phyloP scores from a whole-genome alignment of 805 yeast species.

The Lipomyces sp. region DNA sequence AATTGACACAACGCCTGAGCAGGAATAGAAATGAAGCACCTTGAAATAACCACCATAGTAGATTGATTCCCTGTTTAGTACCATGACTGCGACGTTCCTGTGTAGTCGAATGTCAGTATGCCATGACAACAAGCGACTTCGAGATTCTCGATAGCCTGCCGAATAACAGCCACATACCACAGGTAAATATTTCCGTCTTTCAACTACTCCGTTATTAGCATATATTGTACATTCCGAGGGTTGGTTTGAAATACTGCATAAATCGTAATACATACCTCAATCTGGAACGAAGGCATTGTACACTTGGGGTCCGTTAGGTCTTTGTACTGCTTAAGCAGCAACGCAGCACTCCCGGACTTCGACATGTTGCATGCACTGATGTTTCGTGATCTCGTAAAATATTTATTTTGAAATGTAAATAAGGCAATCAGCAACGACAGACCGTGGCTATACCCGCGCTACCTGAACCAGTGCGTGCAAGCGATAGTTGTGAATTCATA shows the following conservation, averaged over 20 bases:
- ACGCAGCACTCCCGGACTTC: slow-evolving; percentile 57
- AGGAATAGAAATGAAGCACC: slow-evolving; percentile 31
- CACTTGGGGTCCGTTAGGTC: slow-evolving; percentile 93
- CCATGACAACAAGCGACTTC: slow-evolving; percentile 4
- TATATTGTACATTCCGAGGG: background rate
- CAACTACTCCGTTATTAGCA: slow-evolving; percentile 43
- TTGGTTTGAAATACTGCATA: background rate
- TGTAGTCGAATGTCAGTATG: background rate
- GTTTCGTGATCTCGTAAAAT: background rate
- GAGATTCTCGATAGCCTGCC: background rate
- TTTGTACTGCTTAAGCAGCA: slow-evolving; percentile 88
- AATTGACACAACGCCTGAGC: background rate
- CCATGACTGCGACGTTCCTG: slow-evolving; percentile 91
- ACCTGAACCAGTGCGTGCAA: too few species aligned
- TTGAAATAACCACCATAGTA: slow-evolving; percentile 94
- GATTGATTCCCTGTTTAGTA: slow-evolving; percentile 82
- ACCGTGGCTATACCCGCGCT: too few species aligned
- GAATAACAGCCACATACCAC: slow-evolving; percentile 45
- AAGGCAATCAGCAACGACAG: background rate
- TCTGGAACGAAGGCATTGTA: slow-evolving; percentile 73
- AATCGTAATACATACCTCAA: slow-evolving; percentile 48
- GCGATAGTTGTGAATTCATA: too few species aligned
- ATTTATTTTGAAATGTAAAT: background rate
- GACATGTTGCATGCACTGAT: slow-evolving; percentile 9
- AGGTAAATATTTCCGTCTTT: slow-evolving; percentile 65